A percentile compares a stretch with the other conserved stretches of the same genome.
Evolutionary conservation across 2,329 filamentous ascomycete genomes (phyloP).

Genomic region (Blastomyces silverae): DNA sequence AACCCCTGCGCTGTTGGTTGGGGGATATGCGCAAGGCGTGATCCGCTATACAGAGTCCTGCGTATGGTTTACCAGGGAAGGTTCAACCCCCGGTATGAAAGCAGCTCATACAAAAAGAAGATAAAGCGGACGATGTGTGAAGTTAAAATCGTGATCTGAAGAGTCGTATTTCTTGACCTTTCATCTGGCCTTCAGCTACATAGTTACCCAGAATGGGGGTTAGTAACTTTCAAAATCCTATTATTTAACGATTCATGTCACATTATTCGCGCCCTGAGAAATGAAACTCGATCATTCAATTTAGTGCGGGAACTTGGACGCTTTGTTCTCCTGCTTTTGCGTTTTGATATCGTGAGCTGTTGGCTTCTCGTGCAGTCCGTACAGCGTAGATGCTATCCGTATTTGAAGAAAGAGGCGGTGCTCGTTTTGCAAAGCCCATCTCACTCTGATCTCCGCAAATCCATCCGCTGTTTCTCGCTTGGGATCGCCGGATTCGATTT

Average conservation of each 20-base stretch:
- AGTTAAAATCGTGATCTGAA: background rate
- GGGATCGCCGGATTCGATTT: constrained; percentile 1
- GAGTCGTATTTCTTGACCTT: too few species aligned
- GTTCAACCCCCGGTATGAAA: background rate
- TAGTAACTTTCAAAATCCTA: background rate
- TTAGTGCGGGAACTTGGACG: background rate
- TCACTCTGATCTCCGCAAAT: background rate
- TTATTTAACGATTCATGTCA: too few species aligned
- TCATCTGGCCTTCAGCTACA: too few species aligned
- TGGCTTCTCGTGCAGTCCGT: background rate
- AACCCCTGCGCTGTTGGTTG: background rate
- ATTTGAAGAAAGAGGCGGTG: background rate
- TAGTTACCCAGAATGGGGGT: background rate
- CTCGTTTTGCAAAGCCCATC: background rate
- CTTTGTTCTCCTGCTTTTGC: background rate
- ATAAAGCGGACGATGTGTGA: too few species aligned
- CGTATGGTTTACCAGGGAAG: background rate
- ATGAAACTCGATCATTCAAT: too few species aligned
- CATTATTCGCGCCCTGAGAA: too few species aligned
- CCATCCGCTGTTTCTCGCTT: background rate
- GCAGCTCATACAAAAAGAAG: background rate
- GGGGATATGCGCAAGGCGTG: background rate
- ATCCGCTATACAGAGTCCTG: background rate
- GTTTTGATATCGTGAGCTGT: background rate
- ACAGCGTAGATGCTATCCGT: too few species aligned